These are phyloP conservation scores for Saturnispora galanensis DNA, from an alignment of 805 yeast species.

Conservation along the genomic window DNA sequence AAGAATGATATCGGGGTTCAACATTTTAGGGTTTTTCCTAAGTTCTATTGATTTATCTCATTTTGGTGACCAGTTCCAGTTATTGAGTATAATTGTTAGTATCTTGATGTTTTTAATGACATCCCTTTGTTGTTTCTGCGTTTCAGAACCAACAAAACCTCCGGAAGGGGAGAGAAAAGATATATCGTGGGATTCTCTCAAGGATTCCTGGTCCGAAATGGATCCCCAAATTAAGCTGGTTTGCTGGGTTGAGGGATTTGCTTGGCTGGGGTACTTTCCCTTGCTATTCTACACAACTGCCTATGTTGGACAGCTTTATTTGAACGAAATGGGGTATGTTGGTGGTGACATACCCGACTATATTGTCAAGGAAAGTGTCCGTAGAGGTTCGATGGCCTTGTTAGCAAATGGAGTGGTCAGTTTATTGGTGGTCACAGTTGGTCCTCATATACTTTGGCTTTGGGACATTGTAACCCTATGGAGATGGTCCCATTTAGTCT, in stretches of 20 bases:
- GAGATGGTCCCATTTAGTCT: conserved; percentile 41
- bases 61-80: conserved; percentile 43
- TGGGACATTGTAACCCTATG: conserved; percentile 26
- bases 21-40: conserved; percentile 45
- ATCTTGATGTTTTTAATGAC: conserved; percentile 33
- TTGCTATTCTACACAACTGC: conserved; percentile 57
- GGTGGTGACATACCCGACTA: conserved; percentile 27
- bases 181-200: not conserved
- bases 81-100: conserved; percentile 35
- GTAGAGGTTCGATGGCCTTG: conserved; percentile 44
- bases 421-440: conserved; percentile 32
- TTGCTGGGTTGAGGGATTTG: conserved; percentile 50
- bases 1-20: conserved; percentile 50
- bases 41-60: conserved; percentile 38
- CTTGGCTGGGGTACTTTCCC: conserved; percentile 64
- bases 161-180: not conserved
- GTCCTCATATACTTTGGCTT: conserved; percentile 34
- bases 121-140: conserved; percentile 29
- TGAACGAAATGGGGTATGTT: conserved; percentile 30
- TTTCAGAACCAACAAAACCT: conserved; percentile 36
- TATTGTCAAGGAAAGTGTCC: conserved; percentile 28
- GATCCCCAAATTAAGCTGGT: conserved; percentile 28
- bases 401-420: conserved; percentile 40
- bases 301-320: conserved; percentile 51
- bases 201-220: conserved; percentile 22